These are phyloP conservation scores for Anthracocystis panici-leucophaei DNA, from an alignment of 1,284 basidiomycete species.

Conservation along the genomic window DNA sequence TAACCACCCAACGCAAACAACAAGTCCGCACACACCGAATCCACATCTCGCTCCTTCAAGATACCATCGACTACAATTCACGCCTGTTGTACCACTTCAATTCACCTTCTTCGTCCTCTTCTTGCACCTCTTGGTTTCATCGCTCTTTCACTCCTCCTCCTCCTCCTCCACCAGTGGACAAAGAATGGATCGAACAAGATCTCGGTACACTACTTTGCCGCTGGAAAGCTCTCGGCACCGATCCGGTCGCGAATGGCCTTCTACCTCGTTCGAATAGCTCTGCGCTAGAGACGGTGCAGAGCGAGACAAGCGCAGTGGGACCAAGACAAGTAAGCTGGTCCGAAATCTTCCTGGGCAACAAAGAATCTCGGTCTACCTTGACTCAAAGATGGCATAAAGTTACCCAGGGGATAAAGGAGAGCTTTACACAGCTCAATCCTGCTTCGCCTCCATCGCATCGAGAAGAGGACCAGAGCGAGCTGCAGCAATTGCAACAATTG, in stretches of 20 bases:
- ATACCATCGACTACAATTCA: conserved; percentile 33
- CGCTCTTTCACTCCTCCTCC: background rate
- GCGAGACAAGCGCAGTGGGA: background rate
- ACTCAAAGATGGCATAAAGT: conserved; percentile 28
- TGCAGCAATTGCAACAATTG: conserved; percentile 23
- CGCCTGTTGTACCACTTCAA: conserved; percentile 16
- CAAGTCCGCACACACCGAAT: conserved; percentile 19
- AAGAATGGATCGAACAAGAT: conserved; percentile 22
- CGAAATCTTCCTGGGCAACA: conserved; percentile 42
- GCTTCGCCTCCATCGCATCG: background rate
- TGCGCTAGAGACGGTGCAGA: background rate
- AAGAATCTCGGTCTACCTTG: conserved; percentile 21
- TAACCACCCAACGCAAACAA: conserved; percentile 35
- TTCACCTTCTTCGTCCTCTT: conserved; percentile 7
- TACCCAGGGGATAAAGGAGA: conserved; percentile 23
- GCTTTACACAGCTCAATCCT: conserved; percentile 17
- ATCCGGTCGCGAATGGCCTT: background rate
- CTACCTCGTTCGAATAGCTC: conserved; percentile 2
- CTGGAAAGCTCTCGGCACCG: conserved; percentile 20
- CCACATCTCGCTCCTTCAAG: conserved; percentile 17
- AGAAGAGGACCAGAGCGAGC: conserved; percentile 18
- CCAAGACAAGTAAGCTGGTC: conserved; percentile 33
- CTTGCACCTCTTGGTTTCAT: background rate
- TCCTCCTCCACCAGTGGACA: background rate
- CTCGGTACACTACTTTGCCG: conserved; percentile 5